Percentiles rank a stretch among this genome's conserved stretches.
Conservation (phyloP, 2,329 filamentous ascomycete species). For the Fonsecaea pugnacius region DNA sequence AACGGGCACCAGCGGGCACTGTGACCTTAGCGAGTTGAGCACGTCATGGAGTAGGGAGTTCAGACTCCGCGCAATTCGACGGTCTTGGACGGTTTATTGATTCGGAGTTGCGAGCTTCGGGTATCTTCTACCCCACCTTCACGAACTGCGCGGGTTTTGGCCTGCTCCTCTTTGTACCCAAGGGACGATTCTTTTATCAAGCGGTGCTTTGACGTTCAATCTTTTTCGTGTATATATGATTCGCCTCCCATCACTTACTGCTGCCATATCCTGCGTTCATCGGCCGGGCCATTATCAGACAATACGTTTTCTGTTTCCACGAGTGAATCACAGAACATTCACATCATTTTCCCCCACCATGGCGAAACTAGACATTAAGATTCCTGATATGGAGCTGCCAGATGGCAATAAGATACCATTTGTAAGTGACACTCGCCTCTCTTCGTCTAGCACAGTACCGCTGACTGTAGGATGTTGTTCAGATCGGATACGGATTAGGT, state of each 20-base stretch:
- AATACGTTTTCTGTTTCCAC: background rate
- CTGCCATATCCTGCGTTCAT: slow-evolving; percentile 10
- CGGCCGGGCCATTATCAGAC: background rate
- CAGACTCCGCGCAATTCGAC: background rate
- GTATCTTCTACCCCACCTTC: background rate
- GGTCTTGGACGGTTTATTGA: background rate
- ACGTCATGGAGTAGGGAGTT: background rate
- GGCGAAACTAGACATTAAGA: slow-evolving; percentile 36
- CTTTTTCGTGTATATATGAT: slow-evolving; percentile 15
- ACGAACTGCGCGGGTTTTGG: background rate
- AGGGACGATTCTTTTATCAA: background rate
- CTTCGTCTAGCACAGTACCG: background rate
- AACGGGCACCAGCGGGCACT: background rate
- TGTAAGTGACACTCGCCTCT: slow-evolving; percentile 23
- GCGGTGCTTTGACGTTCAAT: background rate
- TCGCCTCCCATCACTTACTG: slow-evolving; percentile 1
- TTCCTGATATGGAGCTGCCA: slow-evolving; percentile 35
- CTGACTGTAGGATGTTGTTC: slow-evolving; percentile 6
- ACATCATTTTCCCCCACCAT: slow-evolving; percentile 26
- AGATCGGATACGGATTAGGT: slow-evolving; percentile 66
- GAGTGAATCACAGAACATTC: background rate
- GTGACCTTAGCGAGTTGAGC: background rate
- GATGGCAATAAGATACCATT: slow-evolving; percentile 38
- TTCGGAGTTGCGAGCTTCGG: background rate
- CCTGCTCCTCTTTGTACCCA: background rate